phyloP scores from a whole-genome alignment of 257 asterid species.

The Salvia splendens region DNA sequence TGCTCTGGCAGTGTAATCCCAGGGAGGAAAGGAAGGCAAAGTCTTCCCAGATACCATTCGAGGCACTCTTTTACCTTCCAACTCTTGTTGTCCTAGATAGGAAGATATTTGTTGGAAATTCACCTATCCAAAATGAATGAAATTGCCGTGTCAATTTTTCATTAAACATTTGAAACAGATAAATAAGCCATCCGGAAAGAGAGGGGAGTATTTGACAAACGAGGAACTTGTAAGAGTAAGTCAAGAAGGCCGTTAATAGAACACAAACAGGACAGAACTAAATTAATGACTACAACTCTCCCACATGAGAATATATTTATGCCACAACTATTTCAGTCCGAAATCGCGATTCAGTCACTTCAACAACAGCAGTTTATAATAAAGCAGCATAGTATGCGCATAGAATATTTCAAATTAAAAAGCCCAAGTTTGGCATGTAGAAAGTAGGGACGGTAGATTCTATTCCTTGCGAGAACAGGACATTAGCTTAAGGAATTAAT shows the following conservation, averaged over 20 bases:
- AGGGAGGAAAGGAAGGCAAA: slow-evolving; percentile 86
- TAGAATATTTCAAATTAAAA: no score
- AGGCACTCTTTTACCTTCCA: slow-evolving; percentile 98
- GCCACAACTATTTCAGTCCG: not conserved
- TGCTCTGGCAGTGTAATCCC: slow-evolving; percentile 96
- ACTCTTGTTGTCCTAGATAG: slow-evolving; percentile 93
- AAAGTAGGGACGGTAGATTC: not conserved
- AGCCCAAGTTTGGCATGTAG: not conserved
- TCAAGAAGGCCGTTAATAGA: not conserved
- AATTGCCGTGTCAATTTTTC: slow-evolving; percentile 15
- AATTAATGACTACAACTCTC: not conserved
- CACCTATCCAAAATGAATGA: slow-evolving; percentile 54
- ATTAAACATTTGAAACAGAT: slow-evolving; percentile 9
- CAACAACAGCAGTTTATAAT: not conserved
- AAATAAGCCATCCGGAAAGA: slow-evolving; percentile 19
- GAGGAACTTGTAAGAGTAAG: not conserved
- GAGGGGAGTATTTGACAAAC: not conserved
- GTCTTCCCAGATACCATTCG: slow-evolving; percentile 99
- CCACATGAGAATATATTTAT: not conserved
- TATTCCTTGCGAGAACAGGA: not conserved
- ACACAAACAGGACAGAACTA: not conserved
- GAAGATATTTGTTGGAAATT: slow-evolving; percentile 99
- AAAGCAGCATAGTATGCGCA: not conserved
- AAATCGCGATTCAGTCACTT: not conserved
- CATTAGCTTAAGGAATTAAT: slow-evolving; percentile 9